Evolutionary conservation across 1,139 yeast genomes (phyloP).

Genomic region (Magnusiomyces tetraspermus): DNA sequence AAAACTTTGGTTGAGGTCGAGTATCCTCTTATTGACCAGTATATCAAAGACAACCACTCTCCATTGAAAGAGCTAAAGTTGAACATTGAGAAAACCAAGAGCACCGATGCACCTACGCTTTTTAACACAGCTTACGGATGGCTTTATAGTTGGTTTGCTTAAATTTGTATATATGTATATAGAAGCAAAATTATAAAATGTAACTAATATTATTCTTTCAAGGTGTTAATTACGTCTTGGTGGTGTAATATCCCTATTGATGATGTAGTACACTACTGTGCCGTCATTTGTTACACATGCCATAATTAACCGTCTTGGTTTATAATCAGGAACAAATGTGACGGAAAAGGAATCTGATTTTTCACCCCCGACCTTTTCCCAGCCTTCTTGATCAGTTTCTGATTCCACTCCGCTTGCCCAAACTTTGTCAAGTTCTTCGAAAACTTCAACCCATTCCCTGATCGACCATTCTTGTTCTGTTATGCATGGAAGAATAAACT

Average conservation of each 20-base stretch:
- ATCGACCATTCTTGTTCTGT: constrained; percentile 26
- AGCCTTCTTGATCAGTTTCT: constrained; percentile 26
- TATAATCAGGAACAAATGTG: neutral
- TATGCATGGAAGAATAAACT: constrained; percentile 13
- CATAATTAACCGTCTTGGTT: constrained; percentile 37
- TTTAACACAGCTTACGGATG: constrained; percentile 4
- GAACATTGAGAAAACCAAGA: constrained; percentile 8
- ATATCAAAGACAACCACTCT: constrained; percentile 1
- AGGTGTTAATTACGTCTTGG: constrained; percentile 46
- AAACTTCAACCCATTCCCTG: constrained; percentile 28
- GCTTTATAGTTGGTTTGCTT: constrained; percentile 3
- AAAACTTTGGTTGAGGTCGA: constrained; percentile 19
- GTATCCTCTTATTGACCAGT: constrained; percentile 17
- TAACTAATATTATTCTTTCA: too few species aligned
- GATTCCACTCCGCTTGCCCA: constrained; percentile 11
- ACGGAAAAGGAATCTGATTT: neutral
- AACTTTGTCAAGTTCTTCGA: constrained; percentile 20
- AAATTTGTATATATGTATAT: neutral
- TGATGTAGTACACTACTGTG: constrained; percentile 56
- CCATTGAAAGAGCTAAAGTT: constrained; percentile 4
- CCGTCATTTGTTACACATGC: constrained; percentile 57
- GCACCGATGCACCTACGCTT: constrained; percentile 9
- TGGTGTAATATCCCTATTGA: constrained; percentile 51
- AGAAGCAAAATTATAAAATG: too few species aligned
- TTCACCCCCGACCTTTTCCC: neutral